Conservation (phyloP, 176 grass and related monocot species). For the Microstegium vimineum region DNA sequence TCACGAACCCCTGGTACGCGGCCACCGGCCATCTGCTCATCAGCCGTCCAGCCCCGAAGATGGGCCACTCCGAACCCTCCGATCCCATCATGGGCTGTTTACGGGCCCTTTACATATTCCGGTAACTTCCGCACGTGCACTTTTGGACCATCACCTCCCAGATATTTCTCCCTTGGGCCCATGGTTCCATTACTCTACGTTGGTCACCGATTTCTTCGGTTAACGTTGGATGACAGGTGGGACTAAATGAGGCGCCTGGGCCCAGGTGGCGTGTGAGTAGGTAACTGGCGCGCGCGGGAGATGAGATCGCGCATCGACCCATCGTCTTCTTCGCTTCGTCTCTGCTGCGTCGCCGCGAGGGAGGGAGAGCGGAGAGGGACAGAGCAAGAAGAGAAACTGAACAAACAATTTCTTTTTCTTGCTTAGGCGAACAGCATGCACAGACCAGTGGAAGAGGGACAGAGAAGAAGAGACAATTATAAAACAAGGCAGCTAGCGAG, state of each 20-base stretch:
- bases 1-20: background rate
- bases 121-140: background rate
- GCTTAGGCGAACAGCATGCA: background rate
- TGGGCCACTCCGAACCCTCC: background rate
- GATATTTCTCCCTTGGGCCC: slow-evolving; percentile 28
- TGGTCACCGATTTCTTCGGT: background rate
- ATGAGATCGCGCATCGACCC: no score
- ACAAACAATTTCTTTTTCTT: background rate
- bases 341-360: no score
- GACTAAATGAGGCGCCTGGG: accelerated
- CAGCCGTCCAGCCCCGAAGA: background rate
- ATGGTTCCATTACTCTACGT: background rate
- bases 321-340: background rate
- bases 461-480: background rate
- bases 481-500: slow-evolving; percentile 6
- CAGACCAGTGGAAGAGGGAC: background rate
- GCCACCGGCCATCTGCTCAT: background rate
- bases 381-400: background rate
- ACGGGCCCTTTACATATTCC: background rate
- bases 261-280: background rate
- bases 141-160: background rate
- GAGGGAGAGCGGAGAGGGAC: background rate
- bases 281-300: background rate
- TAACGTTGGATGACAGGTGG: background rate
- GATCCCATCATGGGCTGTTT: background rate